Conservation (phyloP, 2,329 filamentous ascomycete species). For the Trichocomaceae sp. region DNA sequence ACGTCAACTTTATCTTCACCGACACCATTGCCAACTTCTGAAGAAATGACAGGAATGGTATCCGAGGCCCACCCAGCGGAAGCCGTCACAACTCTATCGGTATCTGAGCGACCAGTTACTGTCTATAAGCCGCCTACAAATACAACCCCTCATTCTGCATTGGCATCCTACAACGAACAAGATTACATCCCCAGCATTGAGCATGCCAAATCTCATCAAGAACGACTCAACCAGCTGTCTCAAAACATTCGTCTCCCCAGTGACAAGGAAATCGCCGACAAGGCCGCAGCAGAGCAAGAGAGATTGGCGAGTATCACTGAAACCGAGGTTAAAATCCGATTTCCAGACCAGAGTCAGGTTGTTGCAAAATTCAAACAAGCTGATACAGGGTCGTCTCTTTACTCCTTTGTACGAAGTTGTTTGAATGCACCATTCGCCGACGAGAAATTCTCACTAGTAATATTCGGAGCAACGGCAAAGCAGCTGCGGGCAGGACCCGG, state of each 20-base stretch:
- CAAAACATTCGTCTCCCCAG: slow-evolving; percentile 74
- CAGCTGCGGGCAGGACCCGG: slow-evolving; percentile 9
- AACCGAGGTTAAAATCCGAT: slow-evolving; percentile 71
- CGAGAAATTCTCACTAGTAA: slow-evolving; percentile 66
- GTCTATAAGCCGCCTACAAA: slow-evolving; percentile 73
- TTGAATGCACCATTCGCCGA: slow-evolving; percentile 53
- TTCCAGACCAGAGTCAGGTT: slow-evolving; percentile 77
- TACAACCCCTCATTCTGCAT: slow-evolving; percentile 69
- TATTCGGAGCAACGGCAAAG: slow-evolving; percentile 35
- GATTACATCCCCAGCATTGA: slow-evolving; percentile 76
- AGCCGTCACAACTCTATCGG: slow-evolving; percentile 24
- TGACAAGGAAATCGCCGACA: slow-evolving; percentile 71
- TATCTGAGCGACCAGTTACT: slow-evolving; percentile 47
- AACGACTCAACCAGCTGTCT: slow-evolving; percentile 68
- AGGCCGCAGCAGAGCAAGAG: slow-evolving; percentile 58
- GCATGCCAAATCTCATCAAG: slow-evolving; percentile 73
- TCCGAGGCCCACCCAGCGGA: slow-evolving; percentile 16
- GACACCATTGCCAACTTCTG: neutral
- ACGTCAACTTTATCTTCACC: neutral
- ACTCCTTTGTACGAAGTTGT: slow-evolving; percentile 65
- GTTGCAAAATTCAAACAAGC: slow-evolving; percentile 62
- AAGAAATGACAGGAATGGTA: neutral
- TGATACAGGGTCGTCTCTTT: slow-evolving; percentile 65
- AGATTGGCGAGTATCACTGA: slow-evolving; percentile 60
- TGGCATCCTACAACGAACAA: slow-evolving; percentile 59